These are phyloP conservation scores for Eucalyptus paniculata DNA, from an alignment of 345 rosid species.

Conservation along the genomic window DNA sequence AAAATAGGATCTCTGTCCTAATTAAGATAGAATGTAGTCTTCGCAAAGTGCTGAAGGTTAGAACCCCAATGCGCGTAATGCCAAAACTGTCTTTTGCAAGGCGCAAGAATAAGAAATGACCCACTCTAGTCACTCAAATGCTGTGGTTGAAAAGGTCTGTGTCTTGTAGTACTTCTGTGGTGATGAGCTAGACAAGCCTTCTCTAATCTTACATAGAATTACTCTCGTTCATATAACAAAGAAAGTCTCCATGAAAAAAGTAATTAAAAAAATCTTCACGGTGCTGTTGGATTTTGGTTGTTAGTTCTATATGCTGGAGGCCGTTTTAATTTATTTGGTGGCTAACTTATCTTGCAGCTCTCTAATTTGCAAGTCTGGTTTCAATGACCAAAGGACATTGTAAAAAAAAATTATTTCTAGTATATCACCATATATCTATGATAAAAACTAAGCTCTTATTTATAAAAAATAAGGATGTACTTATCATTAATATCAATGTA, in stretches of 20 bases:
- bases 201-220: not conserved
- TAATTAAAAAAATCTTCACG: not conserved
- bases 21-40: not conserved
- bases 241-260: not conserved
- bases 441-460: no score
- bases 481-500: no score
- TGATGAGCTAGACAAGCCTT: not conserved
- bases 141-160: not conserved
- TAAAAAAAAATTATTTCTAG: conserved; percentile 18
- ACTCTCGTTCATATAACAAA: not conserved
- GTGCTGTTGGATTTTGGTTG: not conserved
- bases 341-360: not conserved
- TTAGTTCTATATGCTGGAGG: not conserved
- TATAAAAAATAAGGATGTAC: no score
- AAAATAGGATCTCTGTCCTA: not conserved
- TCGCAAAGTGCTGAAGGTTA: not conserved
- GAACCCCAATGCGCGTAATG: not conserved
- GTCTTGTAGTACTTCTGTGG: no score
- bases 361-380: conserved; percentile 88
- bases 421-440: no score
- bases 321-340: not conserved
- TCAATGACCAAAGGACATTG: conserved; percentile 92
- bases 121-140: not conserved
- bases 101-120: not conserved
- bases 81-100: not conserved